phyloP scores from a whole-genome alignment of 495 filamentous ascomycete species.

The Daldinia loculata region DNA sequence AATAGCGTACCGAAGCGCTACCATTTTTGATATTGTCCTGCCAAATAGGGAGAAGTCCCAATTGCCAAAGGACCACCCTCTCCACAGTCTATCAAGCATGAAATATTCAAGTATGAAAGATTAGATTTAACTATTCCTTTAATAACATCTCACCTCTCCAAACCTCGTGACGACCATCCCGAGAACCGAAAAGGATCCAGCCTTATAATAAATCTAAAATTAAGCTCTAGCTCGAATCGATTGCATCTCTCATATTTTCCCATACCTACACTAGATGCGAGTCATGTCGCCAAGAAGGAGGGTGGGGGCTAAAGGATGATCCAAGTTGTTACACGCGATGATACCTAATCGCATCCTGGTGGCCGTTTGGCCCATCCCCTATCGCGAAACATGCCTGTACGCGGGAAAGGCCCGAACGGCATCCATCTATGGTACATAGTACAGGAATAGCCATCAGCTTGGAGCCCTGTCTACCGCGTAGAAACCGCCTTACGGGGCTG shows the following conservation, averaged over 20 bases:
- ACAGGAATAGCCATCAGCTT: background rate
- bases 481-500: background rate
- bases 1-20: background rate
- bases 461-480: background rate
- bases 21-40: background rate
- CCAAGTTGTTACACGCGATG: constrained; percentile 1
- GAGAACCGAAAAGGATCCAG: background rate
- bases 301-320: constrained; percentile 4
- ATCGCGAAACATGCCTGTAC: too few relatives aligned
- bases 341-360: background rate
- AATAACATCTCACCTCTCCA: background rate
- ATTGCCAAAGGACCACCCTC: background rate
- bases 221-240: background rate
- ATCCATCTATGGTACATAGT: background rate
- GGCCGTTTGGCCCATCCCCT: background rate
- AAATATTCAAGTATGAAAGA: background rate
- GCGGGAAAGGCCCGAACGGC: background rate
- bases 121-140: background rate
- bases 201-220: background rate
- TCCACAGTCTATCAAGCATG: background rate
- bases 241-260: background rate
- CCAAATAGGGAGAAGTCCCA: background rate
- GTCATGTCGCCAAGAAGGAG: background rate
- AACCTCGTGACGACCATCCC: background rate
- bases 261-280: background rate